Evolutionary conservation across 805 yeast species (phyloP), one percentile per base, ranked within the genome.

Genomic region (Dipodascus geniculatus): DNA sequence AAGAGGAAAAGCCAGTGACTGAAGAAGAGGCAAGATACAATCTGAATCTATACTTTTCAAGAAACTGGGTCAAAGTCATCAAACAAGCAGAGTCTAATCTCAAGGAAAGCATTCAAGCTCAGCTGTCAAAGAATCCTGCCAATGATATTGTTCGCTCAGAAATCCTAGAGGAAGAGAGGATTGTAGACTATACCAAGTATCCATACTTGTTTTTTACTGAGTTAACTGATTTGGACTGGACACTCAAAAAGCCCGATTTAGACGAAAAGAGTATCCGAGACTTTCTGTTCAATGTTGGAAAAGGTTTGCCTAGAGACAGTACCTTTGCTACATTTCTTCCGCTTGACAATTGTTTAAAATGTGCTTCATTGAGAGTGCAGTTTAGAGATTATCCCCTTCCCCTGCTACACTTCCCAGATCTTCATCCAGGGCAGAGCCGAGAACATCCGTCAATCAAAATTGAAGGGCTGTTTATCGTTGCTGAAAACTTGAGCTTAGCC

Each of bases 351-450:
- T 78, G 82, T 54, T 70, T 86, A 52, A 73, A 69, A 16, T 71
- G 86, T 38, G 68, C 71, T 2, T 95, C 87, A 61, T 64, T 82
- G 11, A 70, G 93, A 56, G 74, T 81, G 60, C 91, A 86, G 64
- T 60, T 90, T 55, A 71, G 93, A 53, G 98, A 90, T 62, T 88
- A 85, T 63, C 97, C 97, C 0, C 62, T 91, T 16, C 97, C 98
- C 0, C 68, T 90, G 51, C 65, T 87, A 3, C 81, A 82, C 57
- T 78, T 90, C 57, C 96, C 96, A 0, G 68, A 72, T 14, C 69
- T 74, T 9, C 68, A 69, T 2, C 58, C 71, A 49, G 51, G 60
- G 53, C 66, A 49, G 57, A 71, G 52, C 55, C 72, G 19, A 52
- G 44, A 52, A 11, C 31, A 51, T 14, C 50, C 62, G 1, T 64